Percentiles rank a stretch among this genome's conserved stretches.
Conservation (phyloP, 306 rosid species). For the Acacia melanoxylon region DNA sequence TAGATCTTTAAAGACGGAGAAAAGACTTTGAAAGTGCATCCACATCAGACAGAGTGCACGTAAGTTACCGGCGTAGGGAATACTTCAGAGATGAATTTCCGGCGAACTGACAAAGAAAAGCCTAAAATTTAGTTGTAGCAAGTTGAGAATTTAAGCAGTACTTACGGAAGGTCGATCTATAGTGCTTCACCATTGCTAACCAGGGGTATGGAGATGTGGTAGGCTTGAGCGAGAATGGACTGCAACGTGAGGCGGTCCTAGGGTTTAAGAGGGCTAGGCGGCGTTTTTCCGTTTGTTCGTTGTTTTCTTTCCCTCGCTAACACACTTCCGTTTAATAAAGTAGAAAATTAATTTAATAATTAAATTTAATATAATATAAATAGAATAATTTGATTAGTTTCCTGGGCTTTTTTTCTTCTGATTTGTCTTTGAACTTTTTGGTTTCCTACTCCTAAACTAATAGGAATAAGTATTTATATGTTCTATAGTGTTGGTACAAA, state of each 20-base stretch:
- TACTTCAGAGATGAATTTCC: background rate
- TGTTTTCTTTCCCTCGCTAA: background rate
- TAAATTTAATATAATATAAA: no score
- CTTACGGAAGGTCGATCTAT: constrained; percentile 88
- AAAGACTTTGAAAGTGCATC: background rate
- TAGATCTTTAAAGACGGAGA: background rate
- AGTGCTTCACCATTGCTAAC: constrained; percentile 64
- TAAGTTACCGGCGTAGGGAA: background rate
- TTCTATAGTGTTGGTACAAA: no score
- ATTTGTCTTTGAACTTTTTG: no score
- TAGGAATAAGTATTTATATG: no score
- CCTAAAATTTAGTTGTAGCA: background rate
- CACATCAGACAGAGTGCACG: background rate
- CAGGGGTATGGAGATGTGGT: background rate
- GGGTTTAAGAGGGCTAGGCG: constrained; percentile 5
- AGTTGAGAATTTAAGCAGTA: background rate
- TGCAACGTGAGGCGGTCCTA: no score
- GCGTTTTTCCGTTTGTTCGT: background rate
- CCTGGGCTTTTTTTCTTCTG: no score
- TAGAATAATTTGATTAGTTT: no score
- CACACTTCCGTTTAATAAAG: background rate
- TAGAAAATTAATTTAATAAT: no score
- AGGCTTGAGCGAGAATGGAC: background rate
- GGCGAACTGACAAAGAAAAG: background rate
- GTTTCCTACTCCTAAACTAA: no score